phyloP scores from a whole-genome alignment of 331 rosid species.

The Prunus yedoensis region DNA sequence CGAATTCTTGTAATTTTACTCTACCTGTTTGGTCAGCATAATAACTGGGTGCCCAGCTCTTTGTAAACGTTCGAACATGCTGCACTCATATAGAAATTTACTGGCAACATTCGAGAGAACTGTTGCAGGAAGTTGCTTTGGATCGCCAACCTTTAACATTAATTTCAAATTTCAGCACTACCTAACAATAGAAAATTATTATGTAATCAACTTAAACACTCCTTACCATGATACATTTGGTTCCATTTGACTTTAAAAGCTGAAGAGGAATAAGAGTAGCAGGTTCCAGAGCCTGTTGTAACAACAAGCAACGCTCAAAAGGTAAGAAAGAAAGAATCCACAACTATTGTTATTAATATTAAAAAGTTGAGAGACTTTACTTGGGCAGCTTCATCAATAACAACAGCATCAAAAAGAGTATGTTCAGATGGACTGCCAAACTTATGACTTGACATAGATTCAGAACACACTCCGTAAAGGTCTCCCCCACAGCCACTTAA shows the following conservation, averaged over 20 bases:
- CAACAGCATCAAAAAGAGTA: constrained; percentile 88
- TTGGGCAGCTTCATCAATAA: constrained; percentile 97
- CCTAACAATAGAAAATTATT: constrained; percentile 21
- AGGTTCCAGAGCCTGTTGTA: constrained; percentile 89
- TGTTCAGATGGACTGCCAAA: constrained; percentile 79
- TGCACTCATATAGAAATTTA: constrained; percentile 78
- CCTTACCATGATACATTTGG: constrained; percentile 86
- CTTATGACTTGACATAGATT: constrained; percentile 66
- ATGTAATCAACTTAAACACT: constrained; percentile 2
- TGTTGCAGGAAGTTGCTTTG: constrained; percentile 99
- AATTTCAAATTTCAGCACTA: constrained; percentile 39
- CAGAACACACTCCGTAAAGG: constrained; percentile 85
- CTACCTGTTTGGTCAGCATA: constrained; percentile 91
- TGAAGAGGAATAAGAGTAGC: constrained; percentile 97
- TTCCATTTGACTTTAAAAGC: constrained; percentile 79
- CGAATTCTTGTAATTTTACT: not conserved
- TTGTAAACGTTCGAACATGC: constrained; percentile 98
- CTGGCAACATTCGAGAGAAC: constrained; percentile 88
- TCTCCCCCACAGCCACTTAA: constrained; percentile 96
- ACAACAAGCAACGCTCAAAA: constrained; percentile 28
- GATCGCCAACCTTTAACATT: constrained; percentile 82
- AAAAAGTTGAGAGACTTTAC: constrained; percentile 50
- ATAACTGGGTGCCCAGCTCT: constrained; percentile 93
- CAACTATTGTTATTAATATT: constrained; percentile 19
- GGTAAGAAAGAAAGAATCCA: constrained; percentile 15